Conservation (phyloP, 192 early-diverging fungal genomes). For the Linnemannia hyalina region DNA sequence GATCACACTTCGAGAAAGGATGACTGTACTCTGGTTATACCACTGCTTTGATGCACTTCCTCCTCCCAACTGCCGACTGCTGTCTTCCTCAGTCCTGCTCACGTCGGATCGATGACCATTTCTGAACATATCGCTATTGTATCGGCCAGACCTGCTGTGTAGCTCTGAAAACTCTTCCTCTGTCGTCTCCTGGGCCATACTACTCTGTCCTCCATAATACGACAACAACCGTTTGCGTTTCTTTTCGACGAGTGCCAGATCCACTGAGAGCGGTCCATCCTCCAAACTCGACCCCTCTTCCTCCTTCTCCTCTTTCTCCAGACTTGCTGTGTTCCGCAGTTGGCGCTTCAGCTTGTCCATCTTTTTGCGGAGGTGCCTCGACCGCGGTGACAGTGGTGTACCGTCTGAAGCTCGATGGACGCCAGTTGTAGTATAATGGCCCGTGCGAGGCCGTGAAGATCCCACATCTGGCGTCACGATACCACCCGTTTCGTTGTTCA, state of each 20-base stretch:
- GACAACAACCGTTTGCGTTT: constrained; percentile 35
- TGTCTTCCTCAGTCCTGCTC: neutral
- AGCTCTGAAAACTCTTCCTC: neutral
- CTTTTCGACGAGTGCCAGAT: constrained; percentile 31
- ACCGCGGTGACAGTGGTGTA: constrained; percentile 22
- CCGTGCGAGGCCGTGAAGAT: neutral
- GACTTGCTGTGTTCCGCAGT: constrained; percentile 30
- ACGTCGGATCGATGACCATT: neutral
- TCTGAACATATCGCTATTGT: neutral
- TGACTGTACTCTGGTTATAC: constrained; percentile 21
- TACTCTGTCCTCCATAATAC: neutral
- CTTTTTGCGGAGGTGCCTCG: constrained; percentile 28
- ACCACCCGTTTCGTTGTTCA: constrained; percentile 15
- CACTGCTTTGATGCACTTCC: neutral
- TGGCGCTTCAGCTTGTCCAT: constrained; percentile 31
- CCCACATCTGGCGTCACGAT: neutral
- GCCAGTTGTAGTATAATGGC: neutral
- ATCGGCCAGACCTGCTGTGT: neutral
- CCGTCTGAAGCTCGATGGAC: neutral
- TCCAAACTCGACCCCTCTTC: constrained; percentile 28
- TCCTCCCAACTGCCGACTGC: neutral
- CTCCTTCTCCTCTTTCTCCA: constrained; percentile 18
- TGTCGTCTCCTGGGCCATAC: constrained; percentile 11
- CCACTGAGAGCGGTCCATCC: constrained; percentile 43
- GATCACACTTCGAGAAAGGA: neutral